Percentiles rank a stretch among this genome's conserved stretches.
Evolutionary conservation across 805 yeast genomes (phyloP).

Genomic region (Millerozyma acaciae): DNA sequence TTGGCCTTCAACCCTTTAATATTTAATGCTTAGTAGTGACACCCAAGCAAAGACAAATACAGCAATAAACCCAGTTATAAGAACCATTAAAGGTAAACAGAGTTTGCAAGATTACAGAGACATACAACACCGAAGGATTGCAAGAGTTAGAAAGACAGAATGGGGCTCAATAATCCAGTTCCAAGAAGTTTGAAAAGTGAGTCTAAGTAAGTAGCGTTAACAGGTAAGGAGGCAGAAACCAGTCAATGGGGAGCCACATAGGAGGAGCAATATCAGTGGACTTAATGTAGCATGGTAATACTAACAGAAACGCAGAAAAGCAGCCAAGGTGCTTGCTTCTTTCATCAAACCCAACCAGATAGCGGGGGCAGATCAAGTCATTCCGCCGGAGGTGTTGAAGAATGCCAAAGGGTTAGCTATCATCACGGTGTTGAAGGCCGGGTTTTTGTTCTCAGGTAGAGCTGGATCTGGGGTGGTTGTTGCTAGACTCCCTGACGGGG

Average conservation of each 20-base stretch:
- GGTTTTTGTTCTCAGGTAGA: constrained; percentile 91
- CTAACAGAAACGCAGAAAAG: constrained; percentile 52
- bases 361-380: constrained; percentile 80
- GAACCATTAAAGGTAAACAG: too few relatives aligned
- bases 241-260: too few relatives aligned
- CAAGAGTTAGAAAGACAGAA: constrained; percentile 13
- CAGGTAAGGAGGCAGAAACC: too few relatives aligned
- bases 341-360: constrained; percentile 94
- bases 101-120: too few relatives aligned
- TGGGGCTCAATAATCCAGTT: constrained; percentile 83
- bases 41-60: too few relatives aligned
- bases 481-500: constrained; percentile 89
- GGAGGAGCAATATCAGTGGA: too few relatives aligned
- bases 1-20: too few relatives aligned
- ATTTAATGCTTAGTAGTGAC: too few relatives aligned
- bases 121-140: background rate
- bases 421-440: constrained; percentile 94
- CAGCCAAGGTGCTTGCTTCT: constrained; percentile 85
- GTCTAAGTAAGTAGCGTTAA: constrained; percentile 77
- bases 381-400: constrained; percentile 82
- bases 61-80: too few relatives aligned
- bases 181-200: constrained; percentile 88
- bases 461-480: constrained; percentile 97
- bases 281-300: too few relatives aligned
- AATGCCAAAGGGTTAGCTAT: constrained; percentile 92